Evolutionary conservation across 331 rosid species (phyloP), one percentile per base, ranked within the genome.

Genomic region (Malus hybrid): DNA sequence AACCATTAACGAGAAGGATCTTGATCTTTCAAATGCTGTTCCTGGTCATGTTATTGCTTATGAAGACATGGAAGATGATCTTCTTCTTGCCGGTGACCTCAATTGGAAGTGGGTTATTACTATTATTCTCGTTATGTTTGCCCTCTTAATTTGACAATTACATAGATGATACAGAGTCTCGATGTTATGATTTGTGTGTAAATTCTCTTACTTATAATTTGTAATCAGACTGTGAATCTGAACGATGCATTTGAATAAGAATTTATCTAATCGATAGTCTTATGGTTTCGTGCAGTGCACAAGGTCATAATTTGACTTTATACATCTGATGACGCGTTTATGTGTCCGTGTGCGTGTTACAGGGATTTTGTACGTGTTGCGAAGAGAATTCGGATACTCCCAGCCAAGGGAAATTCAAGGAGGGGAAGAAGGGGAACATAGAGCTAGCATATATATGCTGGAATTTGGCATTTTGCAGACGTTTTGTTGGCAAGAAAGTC

Each of bases 341-440:
- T 63, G 29, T 64, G 34, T 34, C 55, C 72, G 44, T 76, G 56
- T 59, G 57, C 59, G 57, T 73, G 54, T 55, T 56, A 78, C 77
- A 91, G 96, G 86, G 97, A 91, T 83, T 93, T 93, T 62, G 89
- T 91, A 69, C 98, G 97, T 34, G 97, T 93, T 81, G 96, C 97
- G 7, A 91, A 85, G 90, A 89, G 98, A 83, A 91, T 93, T 67
- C 80, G 97, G 76, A 88, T 93, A 75, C 71, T 93, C 56, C 97
- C 97, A 5, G 82, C 82, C 7, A 89, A 91, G 78, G 83, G 76
- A 75, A 88, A 85, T 78, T 77, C 92, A 73, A 88, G 80, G 79
- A 89, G 79, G 78, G 87, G 83, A 65, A 79, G 80, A 66, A 73
- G 27, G 31, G 29, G 29, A 29, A 16, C 57, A 59, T 60, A 73